A percentile compares a stretch with the other conserved stretches of the same genome.
Conservation (phyloP, 352 stramenopile genomes). For the Phytophthora foliorum region DNA sequence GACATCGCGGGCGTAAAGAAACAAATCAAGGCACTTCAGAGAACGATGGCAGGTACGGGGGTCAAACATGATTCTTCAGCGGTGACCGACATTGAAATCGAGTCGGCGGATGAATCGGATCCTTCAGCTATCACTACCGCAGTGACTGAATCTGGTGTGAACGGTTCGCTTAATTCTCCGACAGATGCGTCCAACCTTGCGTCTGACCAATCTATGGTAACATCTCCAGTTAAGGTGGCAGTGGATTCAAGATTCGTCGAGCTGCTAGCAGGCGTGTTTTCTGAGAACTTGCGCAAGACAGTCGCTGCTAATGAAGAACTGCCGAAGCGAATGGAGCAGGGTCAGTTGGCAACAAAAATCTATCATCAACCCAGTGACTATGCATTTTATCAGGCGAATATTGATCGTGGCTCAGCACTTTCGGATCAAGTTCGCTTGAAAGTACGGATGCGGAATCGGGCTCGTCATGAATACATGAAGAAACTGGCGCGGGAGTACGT, state of each 20-base stretch:
- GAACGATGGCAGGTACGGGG: slow-evolving; percentile 54
- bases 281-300: slow-evolving; percentile 68
- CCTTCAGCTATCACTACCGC: background rate
- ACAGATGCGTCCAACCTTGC: slow-evolving; percentile 8
- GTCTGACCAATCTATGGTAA: slow-evolving; percentile 4
- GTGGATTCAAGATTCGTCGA: slow-evolving; percentile 77
- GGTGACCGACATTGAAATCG: slow-evolving; percentile 44
- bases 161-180: slow-evolving; percentile 9
- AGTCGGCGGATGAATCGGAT: slow-evolving; percentile 31
- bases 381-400: slow-evolving; percentile 79
- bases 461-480: slow-evolving; percentile 75
- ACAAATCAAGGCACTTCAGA: slow-evolving; percentile 69
- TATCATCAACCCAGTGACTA: slow-evolving; percentile 84
- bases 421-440: slow-evolving; percentile 68
- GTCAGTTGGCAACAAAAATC: slow-evolving; percentile 59
- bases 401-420: slow-evolving; percentile 57
- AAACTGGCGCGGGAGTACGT: slow-evolving; percentile 83
- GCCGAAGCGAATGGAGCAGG: slow-evolving; percentile 62
- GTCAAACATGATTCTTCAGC: slow-evolving; percentile 57
- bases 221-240: slow-evolving; percentile 51
- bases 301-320: slow-evolving; percentile 61
- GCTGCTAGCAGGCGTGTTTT: slow-evolving; percentile 69
- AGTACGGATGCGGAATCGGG: slow-evolving; percentile 70
- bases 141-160: slow-evolving; percentile 1
- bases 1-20: slow-evolving; percentile 76